Evolutionary conservation across 2,329 filamentous ascomycete genomes (phyloP), one percentile per base, ranked within the genome.

Genomic region (Penicillium sp.): DNA sequence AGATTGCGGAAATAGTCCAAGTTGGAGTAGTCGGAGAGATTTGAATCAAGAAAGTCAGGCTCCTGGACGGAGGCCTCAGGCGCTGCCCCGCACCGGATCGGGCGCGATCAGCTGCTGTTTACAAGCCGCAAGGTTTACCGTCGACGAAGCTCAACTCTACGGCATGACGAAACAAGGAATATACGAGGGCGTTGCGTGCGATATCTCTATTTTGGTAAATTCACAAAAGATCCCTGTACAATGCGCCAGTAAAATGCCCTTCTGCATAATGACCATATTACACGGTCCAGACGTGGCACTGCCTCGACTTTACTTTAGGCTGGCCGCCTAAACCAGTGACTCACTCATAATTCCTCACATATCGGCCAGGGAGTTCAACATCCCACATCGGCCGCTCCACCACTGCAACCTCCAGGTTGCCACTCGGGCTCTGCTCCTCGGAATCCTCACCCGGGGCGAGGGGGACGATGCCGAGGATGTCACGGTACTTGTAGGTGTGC

Each of bases 401-500:
- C 46, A 97, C 77, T 2, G 90, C 92, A 42, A 96, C 88, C 73
- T 99, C 94, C 20, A 78, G 56, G 7, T 54, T 59, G 22, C 51
- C 57, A 27, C 43, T 48, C 0, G 53, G 58, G 30, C 50, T 54
- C 54, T 60, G 63, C 13, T 69, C 68, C 24, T 74, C 69, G 57
- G 35, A 38, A 38, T 61, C 55, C 18, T 62, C 56, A 39, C 59
- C 48, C 80, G 71, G 59, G 33, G 74, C 76, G 28, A 87, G 71
- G 16, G 82, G 79, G 18, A 84, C 79, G 40, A 87, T 80, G 5
- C 92, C 94, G 55, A 99, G 78, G 62, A 99, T 91, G n/a, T 92
- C 89, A 52, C 92, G 82, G 73, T 97, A 99, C 72, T 95, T 95
- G 79, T 88, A 91, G 5, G 92, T 95, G 68, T 86, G 84, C 90